phyloP scores from a whole-genome alignment of 164 flowering plant species.

The Nelumbo lutea region DNA sequence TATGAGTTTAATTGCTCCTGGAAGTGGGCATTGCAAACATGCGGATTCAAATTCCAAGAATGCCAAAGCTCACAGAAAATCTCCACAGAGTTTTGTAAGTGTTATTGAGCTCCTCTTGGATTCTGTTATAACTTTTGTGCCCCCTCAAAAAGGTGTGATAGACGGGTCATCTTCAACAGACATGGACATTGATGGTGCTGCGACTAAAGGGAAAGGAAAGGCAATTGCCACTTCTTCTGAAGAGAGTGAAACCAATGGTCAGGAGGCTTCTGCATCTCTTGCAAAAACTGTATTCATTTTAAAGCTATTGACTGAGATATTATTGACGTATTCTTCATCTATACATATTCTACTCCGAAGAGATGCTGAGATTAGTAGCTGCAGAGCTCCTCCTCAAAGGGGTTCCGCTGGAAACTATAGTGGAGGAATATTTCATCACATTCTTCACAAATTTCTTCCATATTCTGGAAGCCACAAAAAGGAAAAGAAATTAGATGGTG shows the following conservation, averaged over 20 bases:
- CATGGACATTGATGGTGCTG: conserved; percentile 85
- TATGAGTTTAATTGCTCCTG: conserved; percentile 23
- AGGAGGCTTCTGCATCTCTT: conserved; percentile 70
- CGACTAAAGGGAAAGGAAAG: conserved; percentile 83
- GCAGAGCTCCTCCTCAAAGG: conserved; percentile 41
- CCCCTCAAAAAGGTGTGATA: conserved; percentile 37
- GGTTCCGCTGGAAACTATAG: conserved; percentile 26
- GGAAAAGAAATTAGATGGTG: conserved; percentile 77
- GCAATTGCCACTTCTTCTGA: conserved; percentile 57
- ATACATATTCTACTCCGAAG: conserved; percentile 68
- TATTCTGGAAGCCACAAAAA: conserved; percentile 47
- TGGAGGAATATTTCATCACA: conserved; percentile 78
- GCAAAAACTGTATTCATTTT: conserved; percentile 80
- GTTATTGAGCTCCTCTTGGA: conserved; percentile 91
- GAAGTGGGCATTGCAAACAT: conserved; percentile 51
- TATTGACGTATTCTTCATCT: conserved; percentile 76
- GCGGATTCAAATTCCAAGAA: conserved; percentile 54
- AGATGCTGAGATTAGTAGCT: conserved; percentile 70
- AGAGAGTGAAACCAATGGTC: conserved; percentile 40
- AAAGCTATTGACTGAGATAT: conserved; percentile 82
- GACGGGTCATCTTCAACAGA: conserved; percentile 44
- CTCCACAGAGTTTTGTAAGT: conserved; percentile 69
- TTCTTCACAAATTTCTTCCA: conserved; percentile 78
- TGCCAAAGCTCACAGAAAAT: conserved; percentile 59
- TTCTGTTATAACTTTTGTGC: conserved; percentile 53